Conservation (phyloP, 768 basidiomycete genomes). For the Melanogaster broomeanus region DNA sequence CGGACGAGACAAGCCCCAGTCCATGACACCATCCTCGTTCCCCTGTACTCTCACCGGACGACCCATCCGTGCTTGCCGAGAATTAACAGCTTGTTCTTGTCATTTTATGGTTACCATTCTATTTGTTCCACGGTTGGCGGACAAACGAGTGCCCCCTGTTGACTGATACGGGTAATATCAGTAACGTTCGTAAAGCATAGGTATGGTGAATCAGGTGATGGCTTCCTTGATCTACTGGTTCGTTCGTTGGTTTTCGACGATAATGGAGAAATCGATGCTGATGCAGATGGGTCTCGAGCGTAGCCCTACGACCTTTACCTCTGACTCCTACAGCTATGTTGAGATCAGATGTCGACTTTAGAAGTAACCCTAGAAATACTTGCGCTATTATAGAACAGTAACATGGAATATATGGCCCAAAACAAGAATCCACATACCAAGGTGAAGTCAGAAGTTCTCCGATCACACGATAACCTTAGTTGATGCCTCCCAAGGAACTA, state of each 20-base stretch:
- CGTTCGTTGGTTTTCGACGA: no score
- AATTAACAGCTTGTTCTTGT: not conserved
- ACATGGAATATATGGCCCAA: not conserved
- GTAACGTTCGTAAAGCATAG: no score
- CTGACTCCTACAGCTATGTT: not conserved
- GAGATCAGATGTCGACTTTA: not conserved
- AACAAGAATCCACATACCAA: slow-evolving; percentile 5
- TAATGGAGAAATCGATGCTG: no score
- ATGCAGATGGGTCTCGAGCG: no score
- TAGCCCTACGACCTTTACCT: not conserved
- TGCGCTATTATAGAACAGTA: not conserved
- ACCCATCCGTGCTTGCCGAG: slow-evolving; percentile 7
- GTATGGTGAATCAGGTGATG: no score
- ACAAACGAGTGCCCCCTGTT: not conserved
- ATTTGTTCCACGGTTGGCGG: slow-evolving; percentile 1
- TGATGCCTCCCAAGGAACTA: slow-evolving; percentile 4
- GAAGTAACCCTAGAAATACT: not conserved
- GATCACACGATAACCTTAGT: slow-evolving; percentile 21
- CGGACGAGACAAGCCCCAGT: slow-evolving; percentile 11
- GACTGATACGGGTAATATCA: not conserved
- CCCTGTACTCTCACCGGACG: not conserved
- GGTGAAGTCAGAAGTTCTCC: not conserved
- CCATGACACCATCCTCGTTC: not conserved
- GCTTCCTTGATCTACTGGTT: not conserved
- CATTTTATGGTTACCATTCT: slow-evolving; percentile 7